Conservation (phyloP, 2,329 filamentous ascomycete genomes). For the Colletotrichum melonis region DNA sequence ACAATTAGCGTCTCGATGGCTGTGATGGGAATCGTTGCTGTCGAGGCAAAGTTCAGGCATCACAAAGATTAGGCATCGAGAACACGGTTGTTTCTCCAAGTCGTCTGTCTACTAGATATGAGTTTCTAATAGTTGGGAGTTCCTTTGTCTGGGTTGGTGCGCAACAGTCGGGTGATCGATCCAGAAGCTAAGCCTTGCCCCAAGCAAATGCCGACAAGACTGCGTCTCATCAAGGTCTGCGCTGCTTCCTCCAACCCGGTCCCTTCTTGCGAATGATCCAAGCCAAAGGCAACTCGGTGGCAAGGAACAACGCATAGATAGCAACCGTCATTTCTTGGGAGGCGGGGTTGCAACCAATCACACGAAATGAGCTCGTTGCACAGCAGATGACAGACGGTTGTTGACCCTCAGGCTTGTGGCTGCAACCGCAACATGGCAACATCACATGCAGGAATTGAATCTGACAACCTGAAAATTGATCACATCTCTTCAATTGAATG, state of each 20-base stretch:
- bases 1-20: background rate
- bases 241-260: background rate
- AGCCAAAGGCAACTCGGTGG: background rate
- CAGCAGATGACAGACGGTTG: background rate
- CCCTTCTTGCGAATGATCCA: background rate
- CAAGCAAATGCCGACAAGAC: too few relatives aligned
- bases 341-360: background rate
- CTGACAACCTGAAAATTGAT: too few relatives aligned
- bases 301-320: conserved; percentile 35
- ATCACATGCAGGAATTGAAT: background rate
- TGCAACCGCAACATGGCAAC: background rate
- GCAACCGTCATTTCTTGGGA: conserved; percentile 13
- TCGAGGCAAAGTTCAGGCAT: background rate
- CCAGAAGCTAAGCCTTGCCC: too few relatives aligned
- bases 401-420: background rate
- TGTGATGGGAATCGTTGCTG: background rate
- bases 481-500: too few relatives aligned
- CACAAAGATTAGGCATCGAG: background rate
- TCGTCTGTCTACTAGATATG: too few relatives aligned
- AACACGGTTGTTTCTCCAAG: too few relatives aligned
- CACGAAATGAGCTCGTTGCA: background rate
- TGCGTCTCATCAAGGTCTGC: too few relatives aligned
- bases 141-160: too few relatives aligned
- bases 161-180: too few relatives aligned
- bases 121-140: too few relatives aligned